Evolutionary conservation across 2,329 filamentous ascomycete species (phyloP).

Genomic region (Sclerotinia spermophila): DNA sequence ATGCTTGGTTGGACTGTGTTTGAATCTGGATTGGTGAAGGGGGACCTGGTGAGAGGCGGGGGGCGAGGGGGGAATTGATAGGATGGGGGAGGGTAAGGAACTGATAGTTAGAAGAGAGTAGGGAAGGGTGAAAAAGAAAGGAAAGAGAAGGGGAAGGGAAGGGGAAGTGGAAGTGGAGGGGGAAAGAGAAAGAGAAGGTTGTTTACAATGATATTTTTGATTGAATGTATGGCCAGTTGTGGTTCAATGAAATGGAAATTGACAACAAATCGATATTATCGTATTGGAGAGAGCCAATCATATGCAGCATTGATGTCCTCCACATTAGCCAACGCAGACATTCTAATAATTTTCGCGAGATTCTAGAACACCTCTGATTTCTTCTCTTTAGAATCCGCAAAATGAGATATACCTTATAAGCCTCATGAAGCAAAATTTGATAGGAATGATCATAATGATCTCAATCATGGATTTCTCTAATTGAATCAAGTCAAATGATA

Average conservation of each 20-base stretch:
- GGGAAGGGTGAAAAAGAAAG: neutral
- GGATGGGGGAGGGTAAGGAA: neutral
- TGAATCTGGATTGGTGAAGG: neutral
- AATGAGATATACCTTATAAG: no score
- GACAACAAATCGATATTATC: constrained; percentile 13
- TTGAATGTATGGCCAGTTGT: neutral
- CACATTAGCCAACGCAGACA: constrained; percentile 11
- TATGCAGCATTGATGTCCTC: neutral
- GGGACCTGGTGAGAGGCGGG: neutral
- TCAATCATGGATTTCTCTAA: no score
- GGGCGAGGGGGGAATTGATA: neutral
- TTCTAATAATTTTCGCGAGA: neutral
- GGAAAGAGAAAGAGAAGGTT: neutral
- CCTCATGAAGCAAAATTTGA: no score
- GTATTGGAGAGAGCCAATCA: neutral
- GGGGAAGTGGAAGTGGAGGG: neutral
- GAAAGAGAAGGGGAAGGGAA: neutral
- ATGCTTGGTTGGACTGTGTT: neutral
- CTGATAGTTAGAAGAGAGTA: neutral
- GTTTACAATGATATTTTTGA: neutral
- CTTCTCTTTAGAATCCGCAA: neutral
- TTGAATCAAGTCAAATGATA: no score
- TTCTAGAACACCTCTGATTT: constrained; percentile 1
- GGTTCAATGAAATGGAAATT: neutral
- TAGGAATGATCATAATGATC: no score